These are phyloP conservation scores for Tetrapisispora iriomotensis DNA, from an alignment of 805 yeast species.

Conservation along the genomic window DNA sequence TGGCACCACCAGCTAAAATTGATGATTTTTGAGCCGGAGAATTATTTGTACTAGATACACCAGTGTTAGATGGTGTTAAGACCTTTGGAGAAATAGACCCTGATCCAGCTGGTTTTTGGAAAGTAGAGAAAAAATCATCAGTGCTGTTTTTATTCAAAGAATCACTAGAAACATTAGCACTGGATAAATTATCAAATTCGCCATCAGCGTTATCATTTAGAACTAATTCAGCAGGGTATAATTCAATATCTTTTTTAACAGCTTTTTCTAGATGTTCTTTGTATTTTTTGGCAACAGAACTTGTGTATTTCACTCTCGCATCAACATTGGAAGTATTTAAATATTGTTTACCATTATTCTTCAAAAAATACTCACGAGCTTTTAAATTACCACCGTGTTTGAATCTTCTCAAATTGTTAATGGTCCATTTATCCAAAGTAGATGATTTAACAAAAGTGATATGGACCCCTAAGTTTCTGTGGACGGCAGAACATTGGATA, in stretches of 20 bases:
- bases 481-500: conserved; percentile 90
- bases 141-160: conserved; percentile 36
- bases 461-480: conserved; percentile 93
- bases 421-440: conserved; percentile 88
- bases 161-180: conserved; percentile 12
- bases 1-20: conserved; percentile 19
- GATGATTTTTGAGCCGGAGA: conserved; percentile 12
- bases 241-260: conserved; percentile 53
- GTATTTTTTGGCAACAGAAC: conserved; percentile 70
- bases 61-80: conserved; percentile 16
- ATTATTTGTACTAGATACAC: conserved; percentile 1
- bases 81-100: conserved; percentile 22
- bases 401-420: conserved; percentile 81
- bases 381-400: conserved; percentile 87
- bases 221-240: conserved; percentile 66
- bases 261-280: conserved; percentile 67
- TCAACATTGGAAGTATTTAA: conserved; percentile 42
- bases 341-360: conserved; percentile 75
- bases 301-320: conserved; percentile 69
- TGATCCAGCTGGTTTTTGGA: conserved; percentile 68
- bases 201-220: conserved; percentile 26
- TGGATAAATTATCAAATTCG: conserved; percentile 11
- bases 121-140: conserved; percentile 85
- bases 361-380: conserved; percentile 73
- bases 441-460: conserved; percentile 90